Conservation (phyloP, 1,139 yeast species). For the Yamadazyma oceani region DNA sequence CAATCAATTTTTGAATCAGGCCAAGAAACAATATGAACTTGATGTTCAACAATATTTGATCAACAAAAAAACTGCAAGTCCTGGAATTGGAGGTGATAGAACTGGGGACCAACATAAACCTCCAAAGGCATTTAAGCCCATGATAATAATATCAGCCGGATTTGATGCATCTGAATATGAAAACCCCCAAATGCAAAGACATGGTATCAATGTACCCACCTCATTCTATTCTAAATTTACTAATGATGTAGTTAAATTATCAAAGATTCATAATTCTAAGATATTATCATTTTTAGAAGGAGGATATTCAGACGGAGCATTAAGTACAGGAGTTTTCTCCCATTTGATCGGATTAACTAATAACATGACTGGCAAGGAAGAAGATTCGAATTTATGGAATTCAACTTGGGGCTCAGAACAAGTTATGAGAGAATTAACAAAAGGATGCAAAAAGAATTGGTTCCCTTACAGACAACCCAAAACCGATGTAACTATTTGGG, state of each 20-base stretch:
- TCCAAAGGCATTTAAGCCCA: slow-evolving; percentile 63
- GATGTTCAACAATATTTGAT: slow-evolving; percentile 33
- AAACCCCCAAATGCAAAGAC: slow-evolving; percentile 82
- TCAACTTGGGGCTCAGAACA: slow-evolving; percentile 61
- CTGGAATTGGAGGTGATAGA: slow-evolving; percentile 14
- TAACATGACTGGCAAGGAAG: slow-evolving; percentile 10
- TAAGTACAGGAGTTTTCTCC: slow-evolving; percentile 77
- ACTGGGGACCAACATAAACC: slow-evolving; percentile 28
- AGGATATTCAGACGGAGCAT: slow-evolving; percentile 84
- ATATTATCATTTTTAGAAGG: slow-evolving; percentile 78
- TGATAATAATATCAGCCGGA: slow-evolving; percentile 78
- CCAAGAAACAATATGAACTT: slow-evolving; percentile 46
- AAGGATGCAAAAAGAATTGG: slow-evolving; percentile 74
- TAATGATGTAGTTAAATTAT: slow-evolving; percentile 65
- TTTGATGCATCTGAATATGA: slow-evolving; percentile 89
- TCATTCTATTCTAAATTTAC: slow-evolving; percentile 75
- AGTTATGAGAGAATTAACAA: slow-evolving; percentile 63
- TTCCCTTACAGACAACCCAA: slow-evolving; percentile 52
- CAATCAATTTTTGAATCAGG: slow-evolving; percentile 57
- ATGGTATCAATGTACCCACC: slow-evolving; percentile 81
- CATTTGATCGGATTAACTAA: slow-evolving; percentile 65
- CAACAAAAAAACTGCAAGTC: slow-evolving; percentile 8
- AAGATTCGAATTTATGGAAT: slow-evolving; percentile 50
- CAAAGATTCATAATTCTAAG: slow-evolving; percentile 62
- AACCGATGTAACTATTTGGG: slow-evolving; percentile 56